Percentiles rank a stretch among this genome's conserved stretches.
These are phyloP conservation scores for Starmerella potacharoeniae DNA, from an alignment of 805 yeast species.

Conservation along the genomic window DNA sequence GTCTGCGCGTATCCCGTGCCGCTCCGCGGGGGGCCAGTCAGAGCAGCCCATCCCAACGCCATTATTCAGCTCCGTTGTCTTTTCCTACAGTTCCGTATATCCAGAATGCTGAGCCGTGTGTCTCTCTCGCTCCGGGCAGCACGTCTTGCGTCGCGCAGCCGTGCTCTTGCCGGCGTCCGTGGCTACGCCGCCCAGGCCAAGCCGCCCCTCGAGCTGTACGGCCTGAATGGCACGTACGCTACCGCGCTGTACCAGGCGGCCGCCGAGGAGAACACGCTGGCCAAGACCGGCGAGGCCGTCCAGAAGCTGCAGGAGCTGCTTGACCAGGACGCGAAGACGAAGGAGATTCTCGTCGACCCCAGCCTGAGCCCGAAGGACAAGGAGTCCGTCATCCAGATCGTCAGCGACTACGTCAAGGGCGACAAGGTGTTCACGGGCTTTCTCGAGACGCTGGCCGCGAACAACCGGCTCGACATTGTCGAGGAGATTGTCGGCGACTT, in stretches of 20 bases:
- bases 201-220: constrained; percentile 89
- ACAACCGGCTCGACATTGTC: constrained; percentile 78
- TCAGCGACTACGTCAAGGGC: constrained; percentile 39
- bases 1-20: too few relatives aligned
- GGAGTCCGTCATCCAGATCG: constrained; percentile 50
- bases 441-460: constrained; percentile 76
- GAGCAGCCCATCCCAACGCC: constrained; percentile 1
- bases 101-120: constrained; percentile 16
- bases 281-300: constrained; percentile 57
- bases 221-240: constrained; percentile 95
- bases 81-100: background rate
- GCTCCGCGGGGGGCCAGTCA: constrained; percentile 9
- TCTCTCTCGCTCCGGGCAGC: constrained; percentile 14
- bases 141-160: constrained; percentile 13
- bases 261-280: constrained; percentile 65
- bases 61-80: constrained; percentile 12
- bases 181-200: constrained; percentile 49
- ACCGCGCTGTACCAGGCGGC: constrained; percentile 89
- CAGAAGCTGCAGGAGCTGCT: constrained; percentile 44
- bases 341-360: constrained; percentile 62
- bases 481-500: constrained; percentile 57
- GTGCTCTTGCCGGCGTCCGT: constrained; percentile 17
- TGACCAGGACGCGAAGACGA: constrained; percentile 51
- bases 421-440: constrained; percentile 71
- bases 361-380: constrained; percentile 69